These are phyloP conservation scores for Phaeoacremonium minimum DNA, from an alignment of 2,329 filamentous ascomycete genomes.

Conservation along the genomic window DNA sequence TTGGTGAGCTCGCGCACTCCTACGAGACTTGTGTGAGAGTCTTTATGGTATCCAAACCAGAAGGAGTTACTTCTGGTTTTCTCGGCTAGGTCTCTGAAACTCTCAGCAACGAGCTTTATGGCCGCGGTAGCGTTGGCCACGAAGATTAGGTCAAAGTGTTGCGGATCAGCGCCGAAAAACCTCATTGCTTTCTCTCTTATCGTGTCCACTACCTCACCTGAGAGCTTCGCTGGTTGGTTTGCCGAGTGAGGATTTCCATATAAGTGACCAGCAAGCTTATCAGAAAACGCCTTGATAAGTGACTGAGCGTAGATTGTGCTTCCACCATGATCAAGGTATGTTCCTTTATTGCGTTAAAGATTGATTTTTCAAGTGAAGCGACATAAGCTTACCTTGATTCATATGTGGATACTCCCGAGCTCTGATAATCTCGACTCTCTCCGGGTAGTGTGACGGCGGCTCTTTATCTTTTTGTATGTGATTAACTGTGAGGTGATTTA, in stretches of 20 bases:
- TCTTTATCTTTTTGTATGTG: no score
- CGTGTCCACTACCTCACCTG: conserved; percentile 52
- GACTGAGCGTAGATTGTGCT: conserved; percentile 55
- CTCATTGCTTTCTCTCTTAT: conserved; percentile 47
- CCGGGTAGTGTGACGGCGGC: conserved; percentile 20
- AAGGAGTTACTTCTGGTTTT: conserved; percentile 40
- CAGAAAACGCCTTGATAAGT: conserved; percentile 49
- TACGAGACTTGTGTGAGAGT: conserved; percentile 60
- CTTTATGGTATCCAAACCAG: conserved; percentile 57
- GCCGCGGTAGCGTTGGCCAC: conserved; percentile 89
- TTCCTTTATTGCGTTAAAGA: conserved; percentile 18
- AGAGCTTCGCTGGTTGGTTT: conserved; percentile 52
- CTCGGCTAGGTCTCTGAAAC: conserved; percentile 48
- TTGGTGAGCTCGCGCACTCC: conserved; percentile 64
- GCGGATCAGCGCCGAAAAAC: conserved; percentile 55
- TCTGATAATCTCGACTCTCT: conserved; percentile 29
- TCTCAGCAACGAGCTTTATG: conserved; percentile 71
- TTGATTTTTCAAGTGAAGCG: background rate
- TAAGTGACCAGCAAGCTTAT: conserved; percentile 50
- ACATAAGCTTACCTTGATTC: conserved; percentile 31
- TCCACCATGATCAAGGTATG: conserved; percentile 56
- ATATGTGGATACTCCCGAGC: conserved; percentile 36
- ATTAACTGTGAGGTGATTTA: no score
- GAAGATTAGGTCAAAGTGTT: conserved; percentile 61
- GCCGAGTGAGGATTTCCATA: conserved; percentile 67